These are phyloP conservation scores for Brettanomyces bruxellensis DNA, from an alignment of 805 yeast genomes.

Conservation along the genomic window DNA sequence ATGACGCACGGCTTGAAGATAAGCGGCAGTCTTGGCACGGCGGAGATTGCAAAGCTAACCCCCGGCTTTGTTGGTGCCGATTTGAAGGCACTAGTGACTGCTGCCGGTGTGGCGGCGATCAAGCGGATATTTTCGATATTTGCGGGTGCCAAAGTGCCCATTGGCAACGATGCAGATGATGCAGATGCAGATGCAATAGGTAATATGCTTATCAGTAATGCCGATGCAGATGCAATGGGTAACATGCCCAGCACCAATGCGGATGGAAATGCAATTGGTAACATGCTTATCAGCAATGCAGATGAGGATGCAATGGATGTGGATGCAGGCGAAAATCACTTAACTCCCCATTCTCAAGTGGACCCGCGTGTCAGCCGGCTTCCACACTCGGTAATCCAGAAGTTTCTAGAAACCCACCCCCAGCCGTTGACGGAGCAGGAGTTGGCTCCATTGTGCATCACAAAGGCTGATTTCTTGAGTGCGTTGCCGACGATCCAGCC, in stretches of 20 bases:
- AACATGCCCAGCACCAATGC: conserved; percentile 1
- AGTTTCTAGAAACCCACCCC: conserved; percentile 67
- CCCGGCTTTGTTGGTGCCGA: conserved; percentile 99
- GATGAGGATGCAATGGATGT: conserved; percentile 18
- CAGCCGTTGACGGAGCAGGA: conserved; percentile 70
- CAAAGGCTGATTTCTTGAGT: conserved; percentile 66
- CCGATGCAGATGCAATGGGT: too few relatives aligned
- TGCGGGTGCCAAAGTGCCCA: too few relatives aligned
- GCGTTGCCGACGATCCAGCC: conserved; percentile 95
- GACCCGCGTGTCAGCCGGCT: conserved; percentile 2
- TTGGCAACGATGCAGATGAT: too few relatives aligned
- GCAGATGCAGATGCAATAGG: too few relatives aligned
- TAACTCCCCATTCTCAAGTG: not conserved
- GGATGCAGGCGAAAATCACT: conserved; percentile 7
- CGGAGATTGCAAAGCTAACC: conserved; percentile 75
- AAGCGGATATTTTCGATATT: conserved; percentile 73
- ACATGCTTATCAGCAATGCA: not conserved
- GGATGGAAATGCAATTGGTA: not conserved
- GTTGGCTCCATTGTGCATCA: conserved; percentile 65
- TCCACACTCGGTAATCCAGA: conserved; percentile 53
- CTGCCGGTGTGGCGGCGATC: conserved; percentile 92
- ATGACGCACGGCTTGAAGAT: conserved; percentile 63
- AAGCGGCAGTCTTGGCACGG: conserved; percentile 62
- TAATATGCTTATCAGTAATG: too few relatives aligned
- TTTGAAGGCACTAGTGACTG: conserved; percentile 84